Percentiles rank a stretch among this genome's conserved stretches.
Evolutionary conservation across 495 filamentous ascomycete genomes (phyloP).

Genomic region (Penicillium cataractarum): DNA sequence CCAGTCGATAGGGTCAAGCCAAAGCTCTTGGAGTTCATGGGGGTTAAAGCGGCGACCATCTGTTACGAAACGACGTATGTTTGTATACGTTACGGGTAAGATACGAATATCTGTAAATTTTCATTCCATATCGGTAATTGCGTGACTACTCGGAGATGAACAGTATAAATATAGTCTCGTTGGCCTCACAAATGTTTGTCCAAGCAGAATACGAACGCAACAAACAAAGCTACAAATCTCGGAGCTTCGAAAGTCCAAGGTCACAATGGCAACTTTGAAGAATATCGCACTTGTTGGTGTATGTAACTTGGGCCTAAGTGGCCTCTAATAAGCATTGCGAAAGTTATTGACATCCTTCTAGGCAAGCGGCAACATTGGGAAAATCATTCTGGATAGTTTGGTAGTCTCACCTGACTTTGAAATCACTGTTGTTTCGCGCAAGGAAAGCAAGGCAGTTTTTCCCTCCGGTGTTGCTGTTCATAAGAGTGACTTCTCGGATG

Average conservation of each 20-base stretch:
- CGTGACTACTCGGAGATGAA: background rate
- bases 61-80: background rate
- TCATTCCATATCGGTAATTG: background rate
- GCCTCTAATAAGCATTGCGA: background rate
- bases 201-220: background rate
- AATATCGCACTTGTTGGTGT: constrained; percentile 14
- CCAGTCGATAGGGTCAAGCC: background rate
- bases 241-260: background rate
- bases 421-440: constrained; percentile 12
- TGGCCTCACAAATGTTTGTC: background rate
- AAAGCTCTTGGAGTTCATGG: background rate
- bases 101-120: background rate
- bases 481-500: constrained; percentile 3
- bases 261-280: background rate
- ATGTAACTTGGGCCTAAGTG: background rate
- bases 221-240: background rate
- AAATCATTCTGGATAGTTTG: constrained; percentile 10
- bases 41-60: background rate
- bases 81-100: background rate
- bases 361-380: constrained; percentile 17
- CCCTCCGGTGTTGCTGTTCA: background rate
- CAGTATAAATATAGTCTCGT: background rate
- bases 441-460: constrained; percentile 13
- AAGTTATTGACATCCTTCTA: background rate
- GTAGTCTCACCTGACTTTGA: constrained; percentile 5